Conservation (phyloP, 208 protist species). For the Crithidia acanthocephali region DNA sequence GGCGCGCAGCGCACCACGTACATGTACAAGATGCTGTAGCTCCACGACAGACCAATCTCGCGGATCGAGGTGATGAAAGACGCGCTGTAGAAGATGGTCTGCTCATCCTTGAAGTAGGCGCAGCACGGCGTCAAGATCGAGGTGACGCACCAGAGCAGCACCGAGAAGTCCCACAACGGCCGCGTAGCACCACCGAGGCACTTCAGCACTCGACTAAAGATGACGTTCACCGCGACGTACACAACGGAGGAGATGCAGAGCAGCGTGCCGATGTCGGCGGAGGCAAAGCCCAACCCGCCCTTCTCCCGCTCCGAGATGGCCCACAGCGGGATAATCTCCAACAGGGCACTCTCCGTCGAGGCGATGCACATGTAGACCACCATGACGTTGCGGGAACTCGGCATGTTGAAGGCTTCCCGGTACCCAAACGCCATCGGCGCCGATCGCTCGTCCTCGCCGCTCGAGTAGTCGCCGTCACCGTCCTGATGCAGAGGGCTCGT, state of each 20-base stretch:
- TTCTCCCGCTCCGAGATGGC: conserved; percentile 47
- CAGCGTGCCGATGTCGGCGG: conserved; percentile 46
- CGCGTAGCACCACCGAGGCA: conserved; percentile 27
- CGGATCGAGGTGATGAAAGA: conserved; percentile 37
- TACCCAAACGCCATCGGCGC: conserved; percentile 48
- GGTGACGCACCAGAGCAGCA: conserved; percentile 34
- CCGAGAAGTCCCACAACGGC: conserved; percentile 32
- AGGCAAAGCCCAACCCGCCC: conserved; percentile 49
- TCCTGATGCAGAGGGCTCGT: not conserved
- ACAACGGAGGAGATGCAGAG: conserved; percentile 57
- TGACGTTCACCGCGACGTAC: conserved; percentile 48
- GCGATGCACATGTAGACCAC: conserved; percentile 71
- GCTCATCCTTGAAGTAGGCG: conserved; percentile 28
- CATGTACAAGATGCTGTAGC: conserved; percentile 66
- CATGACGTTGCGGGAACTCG: conserved; percentile 42
- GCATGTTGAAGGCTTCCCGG: conserved; percentile 43
- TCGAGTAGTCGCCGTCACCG: not conserved
- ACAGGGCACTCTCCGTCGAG: conserved; percentile 50
- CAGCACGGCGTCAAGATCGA: conserved; percentile 36
- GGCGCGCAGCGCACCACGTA: conserved; percentile 66
- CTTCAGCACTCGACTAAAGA: conserved; percentile 40
- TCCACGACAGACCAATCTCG: conserved; percentile 57
- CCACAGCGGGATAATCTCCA: conserved; percentile 66
- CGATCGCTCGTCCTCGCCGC: not conserved
- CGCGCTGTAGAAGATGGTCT: conserved; percentile 32